Evolutionary conservation across 441 rosid species (phyloP).

Genomic region (Croton setiger): DNA sequence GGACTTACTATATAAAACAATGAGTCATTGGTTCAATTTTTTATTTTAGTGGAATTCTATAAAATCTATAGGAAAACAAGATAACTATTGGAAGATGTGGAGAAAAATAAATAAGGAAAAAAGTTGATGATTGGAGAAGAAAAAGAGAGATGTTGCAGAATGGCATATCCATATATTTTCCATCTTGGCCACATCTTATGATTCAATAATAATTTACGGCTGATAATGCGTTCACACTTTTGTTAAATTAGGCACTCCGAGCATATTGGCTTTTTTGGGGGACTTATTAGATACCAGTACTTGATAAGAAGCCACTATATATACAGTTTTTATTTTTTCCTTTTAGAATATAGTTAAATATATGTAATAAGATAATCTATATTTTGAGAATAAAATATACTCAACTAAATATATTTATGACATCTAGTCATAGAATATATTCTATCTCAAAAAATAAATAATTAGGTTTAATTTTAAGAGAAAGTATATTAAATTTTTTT

Average conservation of each 20-base stretch:
- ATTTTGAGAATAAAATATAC: too few relatives aligned
- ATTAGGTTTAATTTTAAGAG: too few relatives aligned
- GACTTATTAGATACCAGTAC: neutral
- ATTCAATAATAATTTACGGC: slow-evolving; percentile 2
- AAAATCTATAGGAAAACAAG: too few relatives aligned
- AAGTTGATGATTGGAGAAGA: neutral
- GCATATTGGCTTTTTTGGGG: slow-evolving; percentile 12
- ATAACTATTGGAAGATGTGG: neutral
- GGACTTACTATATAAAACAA: too few relatives aligned
- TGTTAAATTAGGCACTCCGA: neutral
- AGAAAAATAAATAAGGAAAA: neutral
- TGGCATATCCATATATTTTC: neutral
- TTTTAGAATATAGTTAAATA: neutral
- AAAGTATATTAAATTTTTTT: too few relatives aligned
- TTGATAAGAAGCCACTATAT: neutral
- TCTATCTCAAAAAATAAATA: too few relatives aligned
- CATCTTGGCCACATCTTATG: neutral
- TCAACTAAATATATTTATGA: too few relatives aligned
- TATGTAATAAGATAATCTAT: too few relatives aligned
- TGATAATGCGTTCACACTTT: slow-evolving; percentile 9
- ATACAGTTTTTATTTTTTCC: neutral
- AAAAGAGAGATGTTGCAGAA: neutral
- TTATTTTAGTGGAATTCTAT: too few relatives aligned
- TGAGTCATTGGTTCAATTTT: too few relatives aligned
- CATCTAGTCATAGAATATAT: too few relatives aligned